Evolutionary conservation across 2,329 filamentous ascomycete species (phyloP).

Genomic region (Talaromyces sp.): DNA sequence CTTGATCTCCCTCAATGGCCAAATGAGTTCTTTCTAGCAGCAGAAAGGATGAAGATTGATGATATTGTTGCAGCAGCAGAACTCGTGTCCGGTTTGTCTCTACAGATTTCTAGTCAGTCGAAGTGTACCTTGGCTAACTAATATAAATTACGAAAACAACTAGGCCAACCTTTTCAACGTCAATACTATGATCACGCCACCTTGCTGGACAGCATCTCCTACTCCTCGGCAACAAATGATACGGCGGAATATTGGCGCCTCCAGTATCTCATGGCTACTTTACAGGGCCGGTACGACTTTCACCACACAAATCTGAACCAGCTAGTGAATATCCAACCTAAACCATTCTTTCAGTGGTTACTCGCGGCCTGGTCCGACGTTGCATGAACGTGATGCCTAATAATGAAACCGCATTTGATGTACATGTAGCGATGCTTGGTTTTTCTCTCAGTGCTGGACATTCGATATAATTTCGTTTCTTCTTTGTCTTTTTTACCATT

Average conservation of each 20-base stretch:
- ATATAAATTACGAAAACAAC: slow-evolving; percentile 14
- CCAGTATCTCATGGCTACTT: slow-evolving; percentile 64
- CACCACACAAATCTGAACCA: slow-evolving; percentile 59
- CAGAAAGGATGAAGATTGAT: slow-evolving; percentile 61
- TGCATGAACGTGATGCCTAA: background rate
- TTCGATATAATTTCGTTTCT: background rate
- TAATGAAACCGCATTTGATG: background rate
- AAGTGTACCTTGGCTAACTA: background rate
- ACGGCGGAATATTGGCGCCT: slow-evolving; percentile 42
- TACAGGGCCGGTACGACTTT: slow-evolving; percentile 66
- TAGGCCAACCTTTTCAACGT: slow-evolving; percentile 25
- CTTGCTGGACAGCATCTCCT: slow-evolving; percentile 25
- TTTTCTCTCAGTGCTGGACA: background rate
- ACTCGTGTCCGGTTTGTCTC: slow-evolving; percentile 42
- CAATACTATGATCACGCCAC: slow-evolving; percentile 24
- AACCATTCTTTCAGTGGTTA: slow-evolving; percentile 56
- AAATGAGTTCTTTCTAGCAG: slow-evolving; percentile 64
- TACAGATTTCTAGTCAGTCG: background rate
- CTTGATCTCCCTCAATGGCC: slow-evolving; percentile 67
- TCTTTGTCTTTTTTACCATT: background rate
- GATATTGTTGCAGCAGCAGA: slow-evolving; percentile 58
- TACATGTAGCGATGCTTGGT: background rate
- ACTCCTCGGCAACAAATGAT: slow-evolving; percentile 33
- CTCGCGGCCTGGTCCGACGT: slow-evolving; percentile 41
- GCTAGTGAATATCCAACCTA: slow-evolving; percentile 47